These are phyloP conservation scores for Diversispora eburnea DNA, from an alignment of 192 early-diverging fungal genomes.

Conservation along the genomic window DNA sequence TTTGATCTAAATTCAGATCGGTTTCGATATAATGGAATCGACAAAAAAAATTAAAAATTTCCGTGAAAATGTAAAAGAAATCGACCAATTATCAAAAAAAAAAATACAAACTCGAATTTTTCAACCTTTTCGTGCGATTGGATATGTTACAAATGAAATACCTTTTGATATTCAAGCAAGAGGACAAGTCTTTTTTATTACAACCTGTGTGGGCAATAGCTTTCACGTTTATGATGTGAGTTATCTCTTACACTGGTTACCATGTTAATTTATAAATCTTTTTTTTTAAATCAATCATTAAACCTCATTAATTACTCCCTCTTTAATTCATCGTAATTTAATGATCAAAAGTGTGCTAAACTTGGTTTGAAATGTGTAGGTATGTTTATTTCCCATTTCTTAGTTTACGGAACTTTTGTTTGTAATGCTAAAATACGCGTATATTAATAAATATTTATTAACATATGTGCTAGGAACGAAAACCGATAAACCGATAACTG, in stretches of 20 bases:
- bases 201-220: conserved; percentile 81
- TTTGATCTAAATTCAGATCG: too few species aligned
- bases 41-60: not conserved
- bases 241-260: conserved; percentile 1
- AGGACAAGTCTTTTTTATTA: conserved; percentile 75
- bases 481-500: conserved; percentile 63
- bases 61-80: not conserved
- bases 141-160: conserved; percentile 80
- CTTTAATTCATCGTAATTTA: too few species aligned
- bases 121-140: conserved; percentile 87
- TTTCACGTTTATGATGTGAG: conserved; percentile 88
- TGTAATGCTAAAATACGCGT: not conserved
- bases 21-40: not conserved
- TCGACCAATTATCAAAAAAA: not conserved
- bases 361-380: not conserved
- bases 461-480: conserved; percentile 47
- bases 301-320: not conserved
- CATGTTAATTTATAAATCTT: conserved; percentile 9
- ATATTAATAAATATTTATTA: conserved; percentile 13
- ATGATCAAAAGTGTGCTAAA: not conserved
- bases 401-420: too few species aligned
- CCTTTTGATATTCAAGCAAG: conserved; percentile 76
- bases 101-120: conserved; percentile 55
- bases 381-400: not conserved
- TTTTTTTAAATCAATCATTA: not conserved